Evolutionary conservation across 2,329 filamentous ascomycete genomes (phyloP), one percentile per base, ranked within the genome.

Genomic region (Aureobasidium musti): DNA sequence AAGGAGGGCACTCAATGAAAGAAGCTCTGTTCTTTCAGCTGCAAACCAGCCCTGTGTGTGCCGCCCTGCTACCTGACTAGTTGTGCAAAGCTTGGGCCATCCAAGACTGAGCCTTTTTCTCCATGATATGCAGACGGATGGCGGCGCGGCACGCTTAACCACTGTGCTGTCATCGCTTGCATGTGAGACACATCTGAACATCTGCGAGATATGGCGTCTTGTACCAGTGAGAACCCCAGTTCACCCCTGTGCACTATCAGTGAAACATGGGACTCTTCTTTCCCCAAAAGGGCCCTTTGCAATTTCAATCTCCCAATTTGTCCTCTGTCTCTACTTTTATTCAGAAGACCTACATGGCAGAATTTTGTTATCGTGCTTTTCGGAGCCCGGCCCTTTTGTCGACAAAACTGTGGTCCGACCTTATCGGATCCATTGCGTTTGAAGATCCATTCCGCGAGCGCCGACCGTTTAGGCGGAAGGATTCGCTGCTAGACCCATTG

Each of bases 1-100:
- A 86, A 83, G 72, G 89, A 91, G 67, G 83, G 73, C 47, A 43
- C 61, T 23, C 45, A 39, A 59, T 63, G 35, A n/a, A 35, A 37
- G 5, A 14, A 23, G 1, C 26, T 52, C 26, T 52, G 2, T 52
- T 17, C 7, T 52, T 33, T 39, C 35, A 39, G 35, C 33, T 59
- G 23, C n/a, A n/a, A n/a, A n/a, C 13, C 21, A 47, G 43, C 43
- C 43, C 35, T 39, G 13, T 14, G 35, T 39, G 35, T 39, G 35
- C 35, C 35, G 33, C 35, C 33, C 52, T 56, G 35, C n/a, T 21
- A 45, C 26, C 14, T 28, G 30, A 45, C 39, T 11, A 43, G 23
- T 19, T 59, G 54, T 30, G 14, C 17, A 21, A 33, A 59, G 54
- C 54, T 59, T 59, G 54, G 54, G 17, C 54, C 54, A 59, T 30